A percentile compares a stretch with the other conserved stretches of the same genome.
Evolutionary conservation across 371 early-diverging fungal genomes (phyloP).

Genomic region (Umbelopsis sp.): DNA sequence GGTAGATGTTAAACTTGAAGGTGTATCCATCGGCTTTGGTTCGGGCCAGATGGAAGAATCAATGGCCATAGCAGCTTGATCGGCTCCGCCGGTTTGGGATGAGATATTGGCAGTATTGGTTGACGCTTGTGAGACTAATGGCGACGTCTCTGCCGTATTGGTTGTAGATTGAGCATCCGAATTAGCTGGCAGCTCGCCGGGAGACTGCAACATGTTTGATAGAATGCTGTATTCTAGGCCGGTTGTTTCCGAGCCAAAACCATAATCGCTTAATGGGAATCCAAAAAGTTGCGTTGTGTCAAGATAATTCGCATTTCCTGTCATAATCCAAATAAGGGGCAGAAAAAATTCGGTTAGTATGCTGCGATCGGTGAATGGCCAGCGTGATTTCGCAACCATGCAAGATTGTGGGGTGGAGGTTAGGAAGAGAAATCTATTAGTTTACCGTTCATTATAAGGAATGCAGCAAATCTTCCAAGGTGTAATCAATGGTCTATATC

Average conservation of each 20-base stretch:
- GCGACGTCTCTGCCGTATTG: constrained; percentile 19
- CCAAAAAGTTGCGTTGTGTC: constrained; percentile 32
- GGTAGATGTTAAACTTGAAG: constrained; percentile 6
- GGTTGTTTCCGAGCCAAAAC: constrained; percentile 48
- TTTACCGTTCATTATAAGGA: constrained; percentile 18
- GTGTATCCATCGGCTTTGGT: constrained; percentile 17
- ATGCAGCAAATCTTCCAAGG: background rate
- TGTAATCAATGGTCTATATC: background rate
- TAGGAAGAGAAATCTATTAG: background rate
- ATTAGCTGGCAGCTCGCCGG: constrained; percentile 26
- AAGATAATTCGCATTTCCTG: constrained; percentile 21
- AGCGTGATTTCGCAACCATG: background rate
- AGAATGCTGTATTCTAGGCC: constrained; percentile 49
- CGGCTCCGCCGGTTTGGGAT: background rate
- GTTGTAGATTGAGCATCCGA: constrained; percentile 11
- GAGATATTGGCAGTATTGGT: constrained; percentile 6
- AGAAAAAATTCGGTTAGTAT: background rate
- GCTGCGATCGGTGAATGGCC: background rate
- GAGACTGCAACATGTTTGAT: constrained; percentile 42
- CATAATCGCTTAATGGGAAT: constrained; percentile 42
- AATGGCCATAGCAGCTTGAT: constrained; percentile 3
- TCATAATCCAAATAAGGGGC: background rate
- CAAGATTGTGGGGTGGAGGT: background rate
- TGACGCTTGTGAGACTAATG: constrained; percentile 7
- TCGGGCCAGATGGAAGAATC: constrained; percentile 4